phyloP scores from a whole-genome alignment of 176 grass and related monocot species.

The Musa acuminata region DNA sequence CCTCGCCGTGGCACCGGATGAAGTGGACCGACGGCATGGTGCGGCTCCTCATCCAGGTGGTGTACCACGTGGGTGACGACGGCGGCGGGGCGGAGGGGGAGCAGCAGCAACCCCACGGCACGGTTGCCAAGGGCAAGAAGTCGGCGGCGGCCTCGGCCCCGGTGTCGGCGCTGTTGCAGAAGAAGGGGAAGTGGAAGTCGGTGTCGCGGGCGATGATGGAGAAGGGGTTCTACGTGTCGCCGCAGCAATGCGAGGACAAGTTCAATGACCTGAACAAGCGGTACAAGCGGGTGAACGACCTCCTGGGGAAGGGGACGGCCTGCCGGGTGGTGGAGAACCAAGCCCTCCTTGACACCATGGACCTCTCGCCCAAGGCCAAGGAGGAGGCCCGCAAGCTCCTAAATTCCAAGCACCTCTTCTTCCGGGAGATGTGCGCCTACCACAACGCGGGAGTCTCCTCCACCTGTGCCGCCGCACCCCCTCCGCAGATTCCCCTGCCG shows the following conservation, averaged over 20 bases:
- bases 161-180: conserved; percentile 33
- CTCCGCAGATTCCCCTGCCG: not conserved
- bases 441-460: conserved; percentile 37
- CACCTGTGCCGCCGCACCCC: not conserved
- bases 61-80: conserved; percentile 65
- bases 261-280: conserved; percentile 98
- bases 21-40: conserved; percentile 96
- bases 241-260: conserved; percentile 99
- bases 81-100: conserved; percentile 23
- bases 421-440: conserved; percentile 91
- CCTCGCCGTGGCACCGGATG: conserved; percentile 71
- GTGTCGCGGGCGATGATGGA: conserved; percentile 80
- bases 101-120: conserved; percentile 8
- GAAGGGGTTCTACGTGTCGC: conserved; percentile 60
- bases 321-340: conserved; percentile 80
- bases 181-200: conserved; percentile 97
- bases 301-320: conserved; percentile 72
- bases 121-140: conserved; percentile 21
- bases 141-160: conserved; percentile 14
- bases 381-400: conserved; percentile 89
- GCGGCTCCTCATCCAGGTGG: conserved; percentile 64
- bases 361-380: conserved; percentile 54
- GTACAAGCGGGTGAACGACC: conserved; percentile 81
- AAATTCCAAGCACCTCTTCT: conserved; percentile 95
- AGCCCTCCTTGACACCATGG: conserved; percentile 62